phyloP scores from a whole-genome alignment of 1,284 basidiomycete genomes.

The Pterulicium gracile region DNA sequence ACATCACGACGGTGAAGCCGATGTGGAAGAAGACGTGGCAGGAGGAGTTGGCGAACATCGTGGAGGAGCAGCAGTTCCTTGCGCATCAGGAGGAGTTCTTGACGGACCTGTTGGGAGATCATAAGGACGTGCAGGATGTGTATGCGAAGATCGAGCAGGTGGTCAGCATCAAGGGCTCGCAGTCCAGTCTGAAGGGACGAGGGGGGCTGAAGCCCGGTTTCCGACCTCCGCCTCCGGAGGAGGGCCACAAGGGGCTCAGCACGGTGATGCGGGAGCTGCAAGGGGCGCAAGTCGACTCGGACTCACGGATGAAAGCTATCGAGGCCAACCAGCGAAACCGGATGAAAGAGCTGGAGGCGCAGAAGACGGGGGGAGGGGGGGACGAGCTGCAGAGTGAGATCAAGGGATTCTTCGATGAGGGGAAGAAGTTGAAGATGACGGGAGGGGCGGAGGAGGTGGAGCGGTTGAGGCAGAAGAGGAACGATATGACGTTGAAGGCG shows the following conservation, averaged over 20 bases:
- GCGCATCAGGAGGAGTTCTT: conserved; percentile 88
- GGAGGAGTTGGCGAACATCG: conserved; percentile 89
- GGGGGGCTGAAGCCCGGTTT: conserved; percentile 33
- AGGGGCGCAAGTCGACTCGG: conserved; percentile 71
- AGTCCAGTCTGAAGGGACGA: conserved; percentile 23
- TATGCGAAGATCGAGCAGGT: conserved; percentile 84
- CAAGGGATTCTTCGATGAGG: conserved; percentile 64
- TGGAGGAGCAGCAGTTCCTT: conserved; percentile 94
- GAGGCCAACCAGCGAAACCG: conserved; percentile 74
- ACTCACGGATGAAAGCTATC: conserved; percentile 81
- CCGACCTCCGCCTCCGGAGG: conserved; percentile 48
- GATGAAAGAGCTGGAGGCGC: conserved; percentile 59
- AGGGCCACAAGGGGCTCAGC: conserved; percentile 50
- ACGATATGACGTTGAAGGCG: conserved; percentile 75
- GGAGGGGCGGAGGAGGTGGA: conserved; percentile 90
- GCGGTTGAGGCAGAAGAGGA: conserved; percentile 71
- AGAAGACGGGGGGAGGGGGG: conserved; percentile 22
- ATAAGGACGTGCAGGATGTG: conserved; percentile 79
- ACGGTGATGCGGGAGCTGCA: conserved; percentile 84
- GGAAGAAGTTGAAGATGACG: conserved; percentile 85
- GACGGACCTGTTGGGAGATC: conserved; percentile 82
- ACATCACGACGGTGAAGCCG: conserved; percentile 85
- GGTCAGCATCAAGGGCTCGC: conserved; percentile 59
- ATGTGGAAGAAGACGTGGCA: conserved; percentile 99
- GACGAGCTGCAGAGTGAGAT: conserved; percentile 82